Evolutionary conservation across 2,329 filamentous ascomycete species (phyloP), one percentile per base, ranked within the genome.

Genomic region (Scytalidium lignicola): DNA sequence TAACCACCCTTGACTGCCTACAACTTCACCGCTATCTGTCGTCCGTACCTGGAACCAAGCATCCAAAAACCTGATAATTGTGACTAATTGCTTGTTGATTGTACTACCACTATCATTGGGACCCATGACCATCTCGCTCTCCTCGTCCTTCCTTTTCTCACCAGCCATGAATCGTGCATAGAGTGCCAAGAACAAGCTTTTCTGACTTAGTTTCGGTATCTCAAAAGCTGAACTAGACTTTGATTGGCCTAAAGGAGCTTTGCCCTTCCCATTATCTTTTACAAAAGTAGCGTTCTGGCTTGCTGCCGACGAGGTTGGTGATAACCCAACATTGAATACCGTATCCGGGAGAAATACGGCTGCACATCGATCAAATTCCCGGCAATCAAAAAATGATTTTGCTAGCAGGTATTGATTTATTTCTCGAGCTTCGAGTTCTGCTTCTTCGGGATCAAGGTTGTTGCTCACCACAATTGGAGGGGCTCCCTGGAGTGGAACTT

Each of bases 91-190:
- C 65, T 90, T 90, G 66, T 99, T 99, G 51, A 82, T 70, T 1
- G 89, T 88, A 26, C 85, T 84, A 1, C 91, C 90, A 13, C 90
- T 83, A 67, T 99, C 93, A 51, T 91, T 85, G 1, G 93, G 92
- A 0, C 93, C 93, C 69, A 97, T 82, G 45, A 99, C 88, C 87
- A 96, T 96, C 70, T 99, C 93, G 19, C 88, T 90, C 50, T 97
- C 92, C 67, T 99, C 93, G 60, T 96, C 89, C 68, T 92, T 96
- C 56, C 89, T 83, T 74, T 97, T 96, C 74, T 99, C 93, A 1
- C 93, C 93, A 0, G 91, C 87, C 55, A 97, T 80, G 64, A 91
- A 90, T 63, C 92, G 95, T 41, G 93, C 89, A 62, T 99, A 99
- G 3, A 97, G 74, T 0, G 90, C 87, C 10, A 99, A 76, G 63